A percentile compares a stretch with the other conserved stretches of the same genome.
phyloP scores from a whole-genome alignment of 176 grass and related monocot genomes.

The Paspalum vaginatum region DNA sequence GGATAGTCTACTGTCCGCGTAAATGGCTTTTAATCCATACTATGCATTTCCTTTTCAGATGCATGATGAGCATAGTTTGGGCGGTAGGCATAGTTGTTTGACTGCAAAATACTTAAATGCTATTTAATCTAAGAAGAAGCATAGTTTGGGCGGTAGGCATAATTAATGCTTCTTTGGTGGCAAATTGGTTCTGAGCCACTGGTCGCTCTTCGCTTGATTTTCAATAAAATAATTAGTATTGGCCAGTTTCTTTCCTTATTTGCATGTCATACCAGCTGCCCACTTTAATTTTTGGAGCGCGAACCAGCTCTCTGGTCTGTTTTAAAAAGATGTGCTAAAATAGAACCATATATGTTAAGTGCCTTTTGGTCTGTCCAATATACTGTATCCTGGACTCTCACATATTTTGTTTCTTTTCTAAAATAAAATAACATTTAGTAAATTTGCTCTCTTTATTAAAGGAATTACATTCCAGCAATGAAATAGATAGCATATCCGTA shows the following conservation, averaged over 20 bases:
- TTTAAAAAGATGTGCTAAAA: neutral
- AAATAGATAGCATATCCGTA: neutral
- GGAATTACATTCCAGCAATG: neutral
- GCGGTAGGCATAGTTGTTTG: neutral
- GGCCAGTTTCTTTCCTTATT: neutral
- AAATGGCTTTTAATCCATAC: neutral
- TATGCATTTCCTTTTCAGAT: neutral
- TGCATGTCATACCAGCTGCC: neutral
- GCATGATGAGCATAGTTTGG: conserved; percentile 12
- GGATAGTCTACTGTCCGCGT: neutral
- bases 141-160: too few species aligned
- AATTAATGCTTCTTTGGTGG: neutral
- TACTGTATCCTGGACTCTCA: neutral
- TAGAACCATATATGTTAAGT: neutral
- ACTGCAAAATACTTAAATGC: neutral
- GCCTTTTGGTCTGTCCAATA: neutral
- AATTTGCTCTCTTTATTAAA: conserved; percentile 18
- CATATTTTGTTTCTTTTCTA: neutral
- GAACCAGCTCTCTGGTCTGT: neutral
- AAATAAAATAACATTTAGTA: neutral
- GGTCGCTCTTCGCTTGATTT: neutral
- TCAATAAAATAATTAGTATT: neutral
- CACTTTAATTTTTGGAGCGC: neutral
- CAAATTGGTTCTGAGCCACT: neutral
- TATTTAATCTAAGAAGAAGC: neutral